Base-by-base conservation (phyloP, 23 red algal genomes). In the Chondrus crispus region DNA sequence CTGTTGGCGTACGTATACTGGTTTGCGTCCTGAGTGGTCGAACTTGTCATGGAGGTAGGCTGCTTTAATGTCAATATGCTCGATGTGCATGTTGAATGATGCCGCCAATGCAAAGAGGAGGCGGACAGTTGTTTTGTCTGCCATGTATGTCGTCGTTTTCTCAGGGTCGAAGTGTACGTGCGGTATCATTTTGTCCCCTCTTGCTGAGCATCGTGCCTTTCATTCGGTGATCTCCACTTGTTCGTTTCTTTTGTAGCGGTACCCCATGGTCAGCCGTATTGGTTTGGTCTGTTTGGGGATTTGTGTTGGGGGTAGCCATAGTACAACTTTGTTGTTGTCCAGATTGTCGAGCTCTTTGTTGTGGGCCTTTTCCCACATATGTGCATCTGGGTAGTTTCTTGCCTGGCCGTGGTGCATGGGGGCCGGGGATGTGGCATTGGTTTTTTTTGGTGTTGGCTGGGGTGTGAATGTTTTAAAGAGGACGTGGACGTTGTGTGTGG, bases 171-270 rank as follows among this genome's bases (percentile, higher is more conserved):
- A 82, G 13, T 82, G 0, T 32, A 82, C n/a, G 43, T 44, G 20
- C 41, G 77, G 77, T 58, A 55, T 49, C 54, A 82, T 82, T 12
- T 20, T 41, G 77, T 82, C 77, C 30, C 77, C 77, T 55, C 77
- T 19, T 37, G 2, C 29, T 20, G 1, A 32, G 51, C 77, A 58
- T 19, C 54, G 40, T 10, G 2, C 77, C 33, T 2, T 57, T n/a
- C 45, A 44, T 82, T 64, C 58, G 36, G 36, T 64, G 58, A 32
- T 64, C 58, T 32, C 28, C 36, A 33, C 16, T 22, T 22, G 16
- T 22, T 33, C 58, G 5, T 64, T 22, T 9, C 35, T 7, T 32
- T 8, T 66, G 35, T 66, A 66, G 1, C 60, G 60, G 18, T 66
- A 66, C 18, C 0, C 35, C 60, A 66, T 66, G 26, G 26, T 66